Base-by-base conservation (phyloP, 768 basidiomycete genomes). In the Pulveroboletus sp. region DNA sequence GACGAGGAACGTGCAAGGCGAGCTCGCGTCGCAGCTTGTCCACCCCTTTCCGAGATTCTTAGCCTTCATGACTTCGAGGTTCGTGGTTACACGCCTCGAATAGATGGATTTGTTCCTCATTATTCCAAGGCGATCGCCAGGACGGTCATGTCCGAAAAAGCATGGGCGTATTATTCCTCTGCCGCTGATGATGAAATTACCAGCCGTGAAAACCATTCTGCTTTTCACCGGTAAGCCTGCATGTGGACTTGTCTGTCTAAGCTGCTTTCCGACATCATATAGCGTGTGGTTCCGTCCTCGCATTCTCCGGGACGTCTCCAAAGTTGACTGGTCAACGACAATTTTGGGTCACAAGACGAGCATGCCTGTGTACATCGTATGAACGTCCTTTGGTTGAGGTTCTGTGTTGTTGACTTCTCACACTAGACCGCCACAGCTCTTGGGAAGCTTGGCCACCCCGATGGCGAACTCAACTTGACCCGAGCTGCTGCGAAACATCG, bases 81-180 rank as follows among this genome's bases (percentile, higher is more conserved):
- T 49, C 24, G 71, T 54, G 18, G 7, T 15, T 37, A 38, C 8
- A 11, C 5, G 4, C 8, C 30, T 36, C 4, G 6, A 30, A 8
- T n/a, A 14, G 6, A 38, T 56, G 24, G 37, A 46, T 35, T 56
- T 39, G 10, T 44, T 24, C n/a, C 37, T 60, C 46, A 59, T 1
- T 30, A 14, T 26, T n/a, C 17, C 28, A 50, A 92, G 89, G 79
- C 87, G 15, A 83, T 98, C 46, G 93, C 92, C 8, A 86, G 79
- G 66, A 74, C 74, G 58, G 84, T 89, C 10, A 84, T 98, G 75
- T 71, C 83, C 2, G 84, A 86, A 31, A 90, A 91, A 65, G 91
- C 91, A 0, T 97, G 94, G 94, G 94, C 93, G 6, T 94, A 94
- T 66, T 94, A 97, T 62, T 92, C 89, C 1, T 93, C 91, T n/a